Conservation (phyloP, 2,329 filamentous ascomycete genomes). For the Aspergillus transmontanensis region DNA sequence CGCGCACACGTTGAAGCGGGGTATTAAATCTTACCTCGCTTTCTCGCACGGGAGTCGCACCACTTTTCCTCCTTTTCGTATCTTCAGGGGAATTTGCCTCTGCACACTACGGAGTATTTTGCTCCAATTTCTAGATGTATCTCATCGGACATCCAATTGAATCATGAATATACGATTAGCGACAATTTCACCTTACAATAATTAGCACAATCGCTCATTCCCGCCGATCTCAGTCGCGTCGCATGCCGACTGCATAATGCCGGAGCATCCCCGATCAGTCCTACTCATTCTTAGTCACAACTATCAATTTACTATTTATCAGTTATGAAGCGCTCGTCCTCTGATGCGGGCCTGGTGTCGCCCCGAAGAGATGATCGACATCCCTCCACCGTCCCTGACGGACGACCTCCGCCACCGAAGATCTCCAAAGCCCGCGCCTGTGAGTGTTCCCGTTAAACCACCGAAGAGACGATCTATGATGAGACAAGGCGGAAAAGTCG, state of each 20-base stretch:
- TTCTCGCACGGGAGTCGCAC: not conserved
- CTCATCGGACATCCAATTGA: not conserved
- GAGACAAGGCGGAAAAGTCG: not conserved
- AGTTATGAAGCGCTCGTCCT: slow-evolving; percentile 39
- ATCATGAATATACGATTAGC: not conserved
- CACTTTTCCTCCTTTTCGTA: not conserved
- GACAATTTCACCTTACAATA: not conserved
- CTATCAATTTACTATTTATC: slow-evolving; percentile 17
- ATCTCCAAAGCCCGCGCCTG: slow-evolving; percentile 47
- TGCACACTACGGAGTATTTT: not conserved
- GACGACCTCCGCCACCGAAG: slow-evolving; percentile 30
- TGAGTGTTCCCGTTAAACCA: slow-evolving; percentile 29
- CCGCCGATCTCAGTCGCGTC: slow-evolving; percentile 11
- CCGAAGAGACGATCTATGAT: not conserved
- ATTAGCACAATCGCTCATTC: slow-evolving; percentile 5
- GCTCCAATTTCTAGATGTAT: not conserved
- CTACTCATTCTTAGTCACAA: slow-evolving; percentile 12
- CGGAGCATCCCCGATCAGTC: slow-evolving; percentile 29
- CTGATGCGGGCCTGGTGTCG: slow-evolving; percentile 37
- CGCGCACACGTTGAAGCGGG: not conserved
- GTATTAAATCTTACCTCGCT: not conserved
- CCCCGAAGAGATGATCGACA: slow-evolving; percentile 29
- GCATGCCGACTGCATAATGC: slow-evolving; percentile 22
- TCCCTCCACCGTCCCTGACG: slow-evolving; percentile 23
- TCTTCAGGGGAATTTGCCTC: not conserved